Base-by-base conservation (phyloP, 2,329 filamentous ascomycete species). In the Colletotrichum siamense region DNA sequence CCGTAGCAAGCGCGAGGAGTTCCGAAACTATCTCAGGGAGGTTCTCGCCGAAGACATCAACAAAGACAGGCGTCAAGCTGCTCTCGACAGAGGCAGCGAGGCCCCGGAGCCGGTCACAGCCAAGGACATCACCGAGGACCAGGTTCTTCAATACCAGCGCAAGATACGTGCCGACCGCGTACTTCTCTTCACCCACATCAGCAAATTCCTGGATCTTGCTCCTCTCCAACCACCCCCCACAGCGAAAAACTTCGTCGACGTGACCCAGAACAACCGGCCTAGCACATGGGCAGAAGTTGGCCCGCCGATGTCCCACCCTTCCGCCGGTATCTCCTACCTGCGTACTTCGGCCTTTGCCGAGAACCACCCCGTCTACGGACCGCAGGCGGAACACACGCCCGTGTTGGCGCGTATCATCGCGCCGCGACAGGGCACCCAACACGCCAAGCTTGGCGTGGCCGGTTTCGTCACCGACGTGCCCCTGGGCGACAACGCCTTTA, bases 321-420 rank as follows among this genome's bases (percentile, higher is more conserved):
- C 91, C 16, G 92, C 89, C 36, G 91, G 91, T 75, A 85, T 93
- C 69, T 92, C 91, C 70, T 93, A 93, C 82, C 84, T 93, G 73
- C 89, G 91, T 69, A 91, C 91, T 2, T 83, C 83, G 49, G 86
- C 88, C 52, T 91, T 86, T 82, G 83, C 91, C 79, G 88, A 91
- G 75, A 93, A 93, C 82, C 91, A 93, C 81, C 89, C 91, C 3
- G 79, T 92, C 26, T 92, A 92, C 79, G 91, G 91, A 3, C 91
- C 92, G 12, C 91, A 92, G 81, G 85, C 82, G 69, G 78, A 86
- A 30, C 88, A 88, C 77, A 79, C 87, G 7, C 88, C 90, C 7
- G 85, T 89, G n/a, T 80, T 88, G 79, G 87, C 88, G 18, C 87
- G 91, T 77, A 84, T 93, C 22, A 78, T 93, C 18, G 83, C 82